phyloP scores from a whole-genome alignment of 805 yeast species.

The Jamesozyma rosinii region DNA sequence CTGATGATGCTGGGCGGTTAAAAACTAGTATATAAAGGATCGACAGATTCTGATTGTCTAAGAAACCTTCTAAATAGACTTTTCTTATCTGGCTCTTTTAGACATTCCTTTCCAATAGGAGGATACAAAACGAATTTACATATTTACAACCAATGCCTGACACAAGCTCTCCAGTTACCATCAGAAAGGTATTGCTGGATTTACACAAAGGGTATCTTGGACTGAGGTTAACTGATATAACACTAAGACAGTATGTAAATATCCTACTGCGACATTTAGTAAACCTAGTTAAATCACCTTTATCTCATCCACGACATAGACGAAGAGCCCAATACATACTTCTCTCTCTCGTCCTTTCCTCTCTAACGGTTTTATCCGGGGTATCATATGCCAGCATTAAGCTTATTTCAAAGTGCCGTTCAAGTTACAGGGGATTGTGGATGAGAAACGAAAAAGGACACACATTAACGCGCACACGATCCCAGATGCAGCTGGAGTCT shows the following conservation, averaged over 20 bases:
- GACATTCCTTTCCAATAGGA: slow-evolving; percentile 52
- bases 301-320: slow-evolving; percentile 14
- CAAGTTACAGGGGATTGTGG: slow-evolving; percentile 9
- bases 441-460: slow-evolving; percentile 3
- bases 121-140: slow-evolving; percentile 47
- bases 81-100: too few relatives aligned
- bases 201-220: slow-evolving; percentile 18
- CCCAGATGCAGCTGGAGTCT: slow-evolving; percentile 22
- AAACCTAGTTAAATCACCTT: slow-evolving; percentile 15
- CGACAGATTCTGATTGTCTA: too few relatives aligned
- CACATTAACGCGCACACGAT: slow-evolving; percentile 21
- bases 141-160: slow-evolving; percentile 3
- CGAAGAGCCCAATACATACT: slow-evolving; percentile 21
- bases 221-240: slow-evolving; percentile 13
- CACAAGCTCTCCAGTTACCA: slow-evolving; percentile 4
- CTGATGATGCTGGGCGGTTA: too few relatives aligned
- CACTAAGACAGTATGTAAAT: slow-evolving; percentile 10
- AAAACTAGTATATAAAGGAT: too few relatives aligned
- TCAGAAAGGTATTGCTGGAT: slow-evolving; percentile 6
- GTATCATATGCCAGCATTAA: slow-evolving; percentile 11
- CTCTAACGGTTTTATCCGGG: slow-evolving; percentile 14
- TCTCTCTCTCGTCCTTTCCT: slow-evolving; percentile 15
- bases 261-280: slow-evolving; percentile 17
- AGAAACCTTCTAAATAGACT: too few relatives aligned
- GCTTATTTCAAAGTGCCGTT: slow-evolving; percentile 9